These are phyloP conservation scores for Peronospora belbahrii DNA, from an alignment of 352 stramenopile genomes.

Conservation along the genomic window DNA sequence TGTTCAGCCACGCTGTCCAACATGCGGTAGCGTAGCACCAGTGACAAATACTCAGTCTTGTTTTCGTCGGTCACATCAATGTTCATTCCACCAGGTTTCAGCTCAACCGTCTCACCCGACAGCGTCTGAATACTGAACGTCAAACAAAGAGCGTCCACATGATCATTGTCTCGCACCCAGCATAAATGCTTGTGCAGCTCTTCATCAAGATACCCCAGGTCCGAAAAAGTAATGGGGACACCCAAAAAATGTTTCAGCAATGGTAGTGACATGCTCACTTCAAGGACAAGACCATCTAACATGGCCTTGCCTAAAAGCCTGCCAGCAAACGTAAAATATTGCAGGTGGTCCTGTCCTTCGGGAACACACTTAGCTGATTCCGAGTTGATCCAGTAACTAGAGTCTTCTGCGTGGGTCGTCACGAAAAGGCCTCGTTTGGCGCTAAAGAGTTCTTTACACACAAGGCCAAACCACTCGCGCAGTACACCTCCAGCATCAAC, in stretches of 20 bases:
- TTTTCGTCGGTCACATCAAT: conserved; percentile 93
- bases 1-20: conserved; percentile 86
- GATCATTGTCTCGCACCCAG: conserved; percentile 68
- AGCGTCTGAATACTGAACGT: conserved; percentile 61
- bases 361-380: conserved; percentile 35
- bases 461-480: conserved; percentile 75
- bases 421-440: conserved; percentile 57
- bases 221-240: conserved; percentile 80
- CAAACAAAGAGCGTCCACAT: conserved; percentile 61
- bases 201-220: conserved; percentile 79
- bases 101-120: conserved; percentile 74
- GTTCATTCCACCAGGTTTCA: conserved; percentile 85
- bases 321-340: conserved; percentile 94
- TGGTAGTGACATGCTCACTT: conserved; percentile 92
- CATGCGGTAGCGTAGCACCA: conserved; percentile 91
- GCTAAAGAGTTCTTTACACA: conserved; percentile 73
- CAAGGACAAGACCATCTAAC: conserved; percentile 93
- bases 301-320: conserved; percentile 97
- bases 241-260: conserved; percentile 79
- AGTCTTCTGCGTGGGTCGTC: conserved; percentile 66
- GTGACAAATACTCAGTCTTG: conserved; percentile 91
- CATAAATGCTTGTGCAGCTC: conserved; percentile 65
- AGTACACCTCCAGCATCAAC: conserved; percentile 71
- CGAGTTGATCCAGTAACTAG: conserved; percentile 81
- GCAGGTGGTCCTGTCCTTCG: conserved; percentile 52